Conservation (phyloP, 768 basidiomycete species). For the Suillus lakei region DNA sequence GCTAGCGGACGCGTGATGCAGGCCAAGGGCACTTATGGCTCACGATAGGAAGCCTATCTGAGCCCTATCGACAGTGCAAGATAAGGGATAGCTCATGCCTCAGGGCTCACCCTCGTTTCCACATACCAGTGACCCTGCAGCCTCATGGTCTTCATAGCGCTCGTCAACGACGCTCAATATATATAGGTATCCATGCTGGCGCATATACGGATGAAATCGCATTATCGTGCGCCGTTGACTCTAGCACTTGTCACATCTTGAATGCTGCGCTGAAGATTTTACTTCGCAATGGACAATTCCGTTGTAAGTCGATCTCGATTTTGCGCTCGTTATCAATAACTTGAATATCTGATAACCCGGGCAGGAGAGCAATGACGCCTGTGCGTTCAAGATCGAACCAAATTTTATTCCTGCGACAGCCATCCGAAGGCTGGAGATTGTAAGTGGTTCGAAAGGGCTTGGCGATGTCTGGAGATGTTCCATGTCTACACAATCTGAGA, state of each 20-base stretch:
- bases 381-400: neutral
- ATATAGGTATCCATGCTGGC: neutral
- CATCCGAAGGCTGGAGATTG: neutral
- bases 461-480: conserved; percentile 15
- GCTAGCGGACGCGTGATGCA: too few species aligned
- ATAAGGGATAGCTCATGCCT: too few species aligned
- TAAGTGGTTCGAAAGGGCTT: neutral
- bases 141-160: too few species aligned
- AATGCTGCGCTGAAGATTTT: neutral
- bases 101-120: too few species aligned
- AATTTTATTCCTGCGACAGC: neutral
- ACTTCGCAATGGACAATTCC: neutral
- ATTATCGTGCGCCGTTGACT: neutral
- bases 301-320: neutral
- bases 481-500: neutral
- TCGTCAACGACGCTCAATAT: neutral
- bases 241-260: neutral
- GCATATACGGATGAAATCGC: neutral
- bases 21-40: too few species aligned
- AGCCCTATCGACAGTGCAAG: too few species aligned
- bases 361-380: neutral
- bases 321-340: neutral
- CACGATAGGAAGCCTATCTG: too few species aligned
- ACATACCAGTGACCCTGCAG: too few species aligned
- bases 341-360: too few species aligned